Evolutionary conservation across 2,329 filamentous ascomycete genomes (phyloP), one percentile per base, ranked within the genome.

Genomic region (Corynespora cassiicola): DNA sequence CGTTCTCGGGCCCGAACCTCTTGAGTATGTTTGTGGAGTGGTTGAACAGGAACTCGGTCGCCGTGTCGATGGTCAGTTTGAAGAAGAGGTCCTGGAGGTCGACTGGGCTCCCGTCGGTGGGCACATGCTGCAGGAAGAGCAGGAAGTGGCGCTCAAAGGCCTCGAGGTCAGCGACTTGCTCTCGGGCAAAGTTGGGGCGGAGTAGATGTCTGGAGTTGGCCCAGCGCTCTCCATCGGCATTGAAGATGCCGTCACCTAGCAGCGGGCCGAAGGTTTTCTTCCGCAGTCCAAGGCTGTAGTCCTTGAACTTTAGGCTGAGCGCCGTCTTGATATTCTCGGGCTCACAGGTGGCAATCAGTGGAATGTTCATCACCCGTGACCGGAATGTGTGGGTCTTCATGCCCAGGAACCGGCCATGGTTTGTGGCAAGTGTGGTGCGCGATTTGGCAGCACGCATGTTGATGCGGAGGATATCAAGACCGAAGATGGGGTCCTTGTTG

Each of bases 121-220:
- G 80, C 5, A 87, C 72, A 15, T 74, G 72, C 6, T 71, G 65
- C 11, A 86, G 69, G 28, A 88, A 63, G 14, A 75, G 69, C 12
- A 69, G 58, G 6, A 84, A 69, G 65, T 86, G 81, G 2, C 56
- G 64, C 49, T 86, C 82, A 36, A 85, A 82, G 2, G 77, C 78
- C 3, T 65, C 59, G 5, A 79, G 56, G 51, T 80, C 73, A 10
- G 68, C 71, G 5, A 80, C 68, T 44, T 78, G 75, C 7, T 68
- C 65, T 5, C 73, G 63, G 1, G 62, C 68, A 47, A 79, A 79
- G 42, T 75, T 74, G 2, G 77, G 75, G n/a, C 75, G 63, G 7
- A 84, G 66, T 54, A 74, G 66, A 12, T 71, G 65, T 12, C 71
- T 45, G 2, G 55, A 58, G 28, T 54, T 50, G 20, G 50, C 47